Evolutionary conservation across 176 grass and related monocot species (phyloP).

Genomic region (Areca catechu): DNA sequence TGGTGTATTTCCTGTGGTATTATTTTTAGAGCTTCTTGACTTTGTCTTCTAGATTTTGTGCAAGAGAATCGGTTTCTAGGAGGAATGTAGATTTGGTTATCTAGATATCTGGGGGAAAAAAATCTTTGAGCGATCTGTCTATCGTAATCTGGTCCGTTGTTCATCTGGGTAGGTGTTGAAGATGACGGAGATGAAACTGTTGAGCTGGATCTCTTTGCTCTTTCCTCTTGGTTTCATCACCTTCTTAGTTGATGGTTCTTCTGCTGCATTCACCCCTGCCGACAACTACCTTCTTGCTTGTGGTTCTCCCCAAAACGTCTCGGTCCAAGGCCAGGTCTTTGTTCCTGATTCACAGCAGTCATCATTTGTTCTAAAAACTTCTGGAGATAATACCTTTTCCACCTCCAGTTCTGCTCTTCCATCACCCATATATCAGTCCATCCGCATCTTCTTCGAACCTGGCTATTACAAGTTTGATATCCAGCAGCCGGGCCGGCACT

Average conservation of each 20-base stretch:
- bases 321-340: constrained; percentile 36
- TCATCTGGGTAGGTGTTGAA: background rate
- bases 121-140: too few species aligned
- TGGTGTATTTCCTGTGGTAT: too few species aligned
- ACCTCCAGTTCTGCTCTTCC: constrained; percentile 17
- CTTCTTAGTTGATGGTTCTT: constrained; percentile 22
- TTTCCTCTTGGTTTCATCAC: background rate
- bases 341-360: constrained; percentile 38
- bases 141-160: too few species aligned
- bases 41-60: too few species aligned
- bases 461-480: constrained; percentile 62
- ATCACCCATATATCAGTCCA: constrained; percentile 38
- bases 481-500: constrained; percentile 59
- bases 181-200: background rate
- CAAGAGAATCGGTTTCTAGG: too few species aligned
- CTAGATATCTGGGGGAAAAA: too few species aligned
- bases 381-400: constrained; percentile 17
- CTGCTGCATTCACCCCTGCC: constrained; percentile 53
- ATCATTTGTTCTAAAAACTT: constrained; percentile 20
- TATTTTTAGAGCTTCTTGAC: too few species aligned
- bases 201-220: background rate
- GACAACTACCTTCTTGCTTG: constrained; percentile 84
- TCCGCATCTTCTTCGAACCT: constrained; percentile 35
- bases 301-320: constrained; percentile 32
- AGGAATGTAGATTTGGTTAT: too few species aligned